Evolutionary conservation across 148 eudicot species (phyloP).

Genomic region (Nepenthes mirabilis): DNA sequence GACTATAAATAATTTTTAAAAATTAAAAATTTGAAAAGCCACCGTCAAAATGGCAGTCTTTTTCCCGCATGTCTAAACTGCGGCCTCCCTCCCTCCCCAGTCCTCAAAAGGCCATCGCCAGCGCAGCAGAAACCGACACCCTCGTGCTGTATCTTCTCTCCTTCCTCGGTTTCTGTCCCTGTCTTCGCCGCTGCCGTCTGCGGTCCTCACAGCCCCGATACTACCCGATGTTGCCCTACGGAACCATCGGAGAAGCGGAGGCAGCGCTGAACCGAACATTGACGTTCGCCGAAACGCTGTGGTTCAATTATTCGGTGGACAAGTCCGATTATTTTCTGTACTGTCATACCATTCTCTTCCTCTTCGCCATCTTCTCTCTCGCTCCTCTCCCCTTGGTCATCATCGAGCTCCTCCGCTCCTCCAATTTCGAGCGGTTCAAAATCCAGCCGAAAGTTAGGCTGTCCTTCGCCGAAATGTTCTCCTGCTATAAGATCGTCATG

Average conservation of each 20-base stretch:
- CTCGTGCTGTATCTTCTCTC: too few species aligned
- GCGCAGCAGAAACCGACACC: too few species aligned
- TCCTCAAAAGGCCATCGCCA: too few species aligned
- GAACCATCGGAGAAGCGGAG: conserved; percentile 40
- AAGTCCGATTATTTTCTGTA: conserved; percentile 74
- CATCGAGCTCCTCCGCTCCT: conserved; percentile 22
- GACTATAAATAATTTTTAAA: too few species aligned
- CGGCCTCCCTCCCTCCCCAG: too few species aligned
- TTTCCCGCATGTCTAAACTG: too few species aligned
- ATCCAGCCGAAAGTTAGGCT: conserved; percentile 70
- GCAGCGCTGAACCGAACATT: conserved; percentile 43
- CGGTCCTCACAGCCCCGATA: not conserved
- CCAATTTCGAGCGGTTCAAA: conserved; percentile 34
- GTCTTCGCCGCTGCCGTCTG: too few species aligned
- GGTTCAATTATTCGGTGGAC: conserved; percentile 68
- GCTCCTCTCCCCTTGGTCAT: conserved; percentile 41
- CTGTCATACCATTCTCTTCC: conserved; percentile 76
- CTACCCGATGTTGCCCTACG: conserved; percentile 57
- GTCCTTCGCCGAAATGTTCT: conserved; percentile 28
- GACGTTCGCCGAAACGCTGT: conserved; percentile 45
- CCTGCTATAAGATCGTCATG: conserved; percentile 67
- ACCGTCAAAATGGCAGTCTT: too few species aligned
- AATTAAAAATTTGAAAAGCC: too few species aligned
- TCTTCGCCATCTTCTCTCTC: conserved; percentile 57
- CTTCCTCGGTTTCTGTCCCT: too few species aligned